These are phyloP conservation scores for Neospora caninum DNA, from an alignment of 169 alveolate species.

Conservation along the genomic window DNA sequence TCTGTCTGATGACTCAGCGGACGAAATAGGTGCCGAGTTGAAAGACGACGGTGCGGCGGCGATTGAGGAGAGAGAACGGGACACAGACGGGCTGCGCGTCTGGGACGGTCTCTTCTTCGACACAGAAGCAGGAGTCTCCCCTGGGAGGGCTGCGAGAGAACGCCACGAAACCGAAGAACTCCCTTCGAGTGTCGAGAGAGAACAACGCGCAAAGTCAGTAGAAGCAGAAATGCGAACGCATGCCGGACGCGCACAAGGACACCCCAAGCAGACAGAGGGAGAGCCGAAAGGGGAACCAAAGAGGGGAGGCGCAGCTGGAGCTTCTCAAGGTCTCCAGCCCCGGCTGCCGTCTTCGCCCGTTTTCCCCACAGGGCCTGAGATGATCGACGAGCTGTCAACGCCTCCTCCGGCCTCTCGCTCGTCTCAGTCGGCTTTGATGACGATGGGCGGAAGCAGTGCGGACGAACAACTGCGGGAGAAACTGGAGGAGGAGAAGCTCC, in stretches of 20 bases:
- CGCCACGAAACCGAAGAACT: background rate
- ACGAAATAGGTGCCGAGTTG: background rate
- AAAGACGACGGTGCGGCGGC: background rate
- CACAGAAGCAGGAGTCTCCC: too few species aligned
- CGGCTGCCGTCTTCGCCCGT: background rate
- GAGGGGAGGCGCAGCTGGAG: background rate
- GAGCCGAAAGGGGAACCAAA: background rate
- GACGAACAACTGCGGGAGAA: conserved; percentile 15
- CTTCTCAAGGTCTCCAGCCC: background rate
- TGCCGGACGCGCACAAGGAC: background rate
- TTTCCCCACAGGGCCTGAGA: background rate
- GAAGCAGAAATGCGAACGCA: background rate
- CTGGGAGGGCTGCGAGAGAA: background rate
- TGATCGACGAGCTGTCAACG: background rate
- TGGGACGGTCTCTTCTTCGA: background rate
- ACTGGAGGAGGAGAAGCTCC: conserved; percentile 39
- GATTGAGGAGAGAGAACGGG: background rate
- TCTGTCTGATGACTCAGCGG: background rate
- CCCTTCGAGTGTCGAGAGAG: background rate
- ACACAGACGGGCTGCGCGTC: background rate
- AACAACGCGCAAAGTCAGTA: background rate
- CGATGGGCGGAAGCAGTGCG: conserved; percentile 42
- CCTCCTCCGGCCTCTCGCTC: background rate
- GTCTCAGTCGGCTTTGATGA: conserved; percentile 4
- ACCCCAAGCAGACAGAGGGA: background rate